A percentile compares a stretch with the other conserved stretches of the same genome.
Conservation (phyloP, 371 early-diverging fungal genomes). For the Apophysomyces elegans region DNA sequence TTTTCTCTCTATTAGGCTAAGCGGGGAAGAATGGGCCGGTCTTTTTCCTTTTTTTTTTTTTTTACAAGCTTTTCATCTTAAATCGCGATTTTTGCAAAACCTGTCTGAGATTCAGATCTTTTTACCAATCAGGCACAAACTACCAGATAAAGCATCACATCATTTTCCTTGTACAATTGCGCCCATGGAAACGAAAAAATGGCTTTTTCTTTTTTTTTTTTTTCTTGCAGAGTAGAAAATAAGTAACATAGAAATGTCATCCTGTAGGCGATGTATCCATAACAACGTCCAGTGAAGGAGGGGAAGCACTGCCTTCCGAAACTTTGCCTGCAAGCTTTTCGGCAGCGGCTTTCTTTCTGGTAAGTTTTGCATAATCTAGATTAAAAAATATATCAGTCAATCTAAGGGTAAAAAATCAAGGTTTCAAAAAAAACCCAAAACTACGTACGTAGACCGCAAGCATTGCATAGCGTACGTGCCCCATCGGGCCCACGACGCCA, state of each 20-base stretch:
- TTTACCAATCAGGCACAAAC: slow-evolving; percentile 12
- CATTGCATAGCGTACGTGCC: slow-evolving; percentile 70
- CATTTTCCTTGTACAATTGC: slow-evolving; percentile 6
- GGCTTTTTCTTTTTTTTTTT: neutral
- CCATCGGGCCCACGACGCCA: slow-evolving; percentile 78
- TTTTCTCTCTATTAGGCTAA: neutral
- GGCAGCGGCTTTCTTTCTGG: slow-evolving; percentile 34
- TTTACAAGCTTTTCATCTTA: neutral
- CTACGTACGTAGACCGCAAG: slow-evolving; percentile 61
- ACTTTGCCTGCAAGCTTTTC: slow-evolving; percentile 9
- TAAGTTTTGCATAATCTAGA: slow-evolving; percentile 46
- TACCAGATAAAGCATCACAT: slow-evolving; percentile 8
- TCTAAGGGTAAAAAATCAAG: slow-evolving; percentile 31
- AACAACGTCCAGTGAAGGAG: slow-evolving; percentile 1
- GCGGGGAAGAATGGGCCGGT: neutral
- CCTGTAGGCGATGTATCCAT: slow-evolving; percentile 9
- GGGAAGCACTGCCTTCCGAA: neutral
- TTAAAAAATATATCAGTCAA: neutral
- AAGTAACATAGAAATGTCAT: neutral
- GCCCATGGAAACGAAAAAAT: slow-evolving; percentile 1
- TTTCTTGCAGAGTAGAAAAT: neutral
- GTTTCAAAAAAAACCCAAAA: no score
- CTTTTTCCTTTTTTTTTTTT: neutral
- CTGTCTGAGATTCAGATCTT: slow-evolving; percentile 10
- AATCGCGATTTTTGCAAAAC: slow-evolving; percentile 5